These are phyloP conservation scores for Voacanga thouarsii DNA, from an alignment of 257 asterid genomes.

Conservation along the genomic window DNA sequence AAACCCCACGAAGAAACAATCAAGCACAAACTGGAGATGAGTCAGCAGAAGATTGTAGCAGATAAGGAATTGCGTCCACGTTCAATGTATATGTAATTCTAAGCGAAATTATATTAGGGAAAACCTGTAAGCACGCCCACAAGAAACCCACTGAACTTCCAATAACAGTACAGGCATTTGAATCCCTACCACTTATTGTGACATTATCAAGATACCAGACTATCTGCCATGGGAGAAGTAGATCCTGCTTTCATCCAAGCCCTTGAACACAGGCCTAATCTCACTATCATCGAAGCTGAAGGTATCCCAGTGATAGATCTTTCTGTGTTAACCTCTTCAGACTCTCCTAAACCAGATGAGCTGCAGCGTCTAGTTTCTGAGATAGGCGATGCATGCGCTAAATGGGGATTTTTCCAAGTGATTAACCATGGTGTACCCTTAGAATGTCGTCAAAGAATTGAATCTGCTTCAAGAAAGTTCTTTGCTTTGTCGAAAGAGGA, in stretches of 20 bases:
- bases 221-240: constrained; percentile 56
- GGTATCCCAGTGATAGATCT: constrained; percentile 72
- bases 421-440: constrained; percentile 75
- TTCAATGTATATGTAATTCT: background rate
- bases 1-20: too few relatives aligned
- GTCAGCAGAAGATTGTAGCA: too few relatives aligned
- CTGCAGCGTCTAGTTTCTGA: constrained; percentile 36
- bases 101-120: background rate
- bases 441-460: constrained; percentile 38
- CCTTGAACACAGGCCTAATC: constrained; percentile 61
- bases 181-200: too few relatives aligned
- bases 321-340: constrained; percentile 31
- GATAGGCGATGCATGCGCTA: constrained; percentile 52
- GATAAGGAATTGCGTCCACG: background rate
- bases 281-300: constrained; percentile 30
- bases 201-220: too few relatives aligned
- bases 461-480: constrained; percentile 45
- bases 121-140: too few relatives aligned
- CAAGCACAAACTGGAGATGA: too few relatives aligned
- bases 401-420: constrained; percentile 81
- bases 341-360: constrained; percentile 15
- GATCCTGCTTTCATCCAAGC: constrained; percentile 57
- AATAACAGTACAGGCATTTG: too few relatives aligned
- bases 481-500: constrained; percentile 55
- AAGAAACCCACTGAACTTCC: background rate